Evolutionary conservation across 2,329 filamentous ascomycete species (phyloP).

Genomic region (Arthroderma uncinatum): DNA sequence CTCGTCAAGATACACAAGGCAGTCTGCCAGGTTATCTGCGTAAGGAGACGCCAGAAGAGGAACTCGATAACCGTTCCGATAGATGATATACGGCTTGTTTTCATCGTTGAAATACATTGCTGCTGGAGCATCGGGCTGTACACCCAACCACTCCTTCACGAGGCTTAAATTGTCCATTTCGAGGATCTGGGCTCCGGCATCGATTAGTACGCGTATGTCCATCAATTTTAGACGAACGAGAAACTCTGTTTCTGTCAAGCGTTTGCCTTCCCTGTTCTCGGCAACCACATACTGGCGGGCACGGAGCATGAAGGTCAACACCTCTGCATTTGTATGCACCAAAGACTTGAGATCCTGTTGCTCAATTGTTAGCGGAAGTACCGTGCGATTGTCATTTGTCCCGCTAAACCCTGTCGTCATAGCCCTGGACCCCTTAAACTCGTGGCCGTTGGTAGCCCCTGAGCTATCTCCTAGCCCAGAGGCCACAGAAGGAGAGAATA

Average conservation of each 20-base stretch:
- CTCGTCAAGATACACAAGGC: conserved; percentile 56
- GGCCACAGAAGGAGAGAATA: conserved; percentile 20
- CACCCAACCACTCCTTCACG: conserved; percentile 40
- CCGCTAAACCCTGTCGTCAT: conserved; percentile 56
- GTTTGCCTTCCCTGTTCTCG: conserved; percentile 5
- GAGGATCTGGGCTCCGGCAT: conserved; percentile 60
- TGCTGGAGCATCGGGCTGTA: conserved; percentile 9
- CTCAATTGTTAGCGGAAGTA: conserved; percentile 46
- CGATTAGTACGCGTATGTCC: conserved; percentile 50
- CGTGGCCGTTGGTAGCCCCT: not conserved
- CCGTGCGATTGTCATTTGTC: conserved; percentile 51
- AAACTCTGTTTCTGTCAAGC: conserved; percentile 3
- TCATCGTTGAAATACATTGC: conserved; percentile 12
- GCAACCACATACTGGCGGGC: conserved; percentile 29
- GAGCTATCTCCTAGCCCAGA: not conserved
- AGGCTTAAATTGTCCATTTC: conserved; percentile 50
- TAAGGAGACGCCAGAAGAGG: conserved; percentile 47
- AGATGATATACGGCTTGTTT: conserved; percentile 12
- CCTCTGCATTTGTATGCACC: conserved; percentile 55
- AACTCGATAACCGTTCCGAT: conserved; percentile 8
- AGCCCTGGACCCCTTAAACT: not conserved
- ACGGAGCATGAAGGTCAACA: conserved; percentile 50
- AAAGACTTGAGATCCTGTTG: conserved; percentile 47
- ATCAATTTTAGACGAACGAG: conserved; percentile 37
- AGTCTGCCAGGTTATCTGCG: conserved; percentile 42